A percentile compares a stretch with the other conserved stretches of the same genome.
Evolutionary conservation across 2,329 filamentous ascomycete species (phyloP).

Genomic region (Trichophyton schoenleinii): DNA sequence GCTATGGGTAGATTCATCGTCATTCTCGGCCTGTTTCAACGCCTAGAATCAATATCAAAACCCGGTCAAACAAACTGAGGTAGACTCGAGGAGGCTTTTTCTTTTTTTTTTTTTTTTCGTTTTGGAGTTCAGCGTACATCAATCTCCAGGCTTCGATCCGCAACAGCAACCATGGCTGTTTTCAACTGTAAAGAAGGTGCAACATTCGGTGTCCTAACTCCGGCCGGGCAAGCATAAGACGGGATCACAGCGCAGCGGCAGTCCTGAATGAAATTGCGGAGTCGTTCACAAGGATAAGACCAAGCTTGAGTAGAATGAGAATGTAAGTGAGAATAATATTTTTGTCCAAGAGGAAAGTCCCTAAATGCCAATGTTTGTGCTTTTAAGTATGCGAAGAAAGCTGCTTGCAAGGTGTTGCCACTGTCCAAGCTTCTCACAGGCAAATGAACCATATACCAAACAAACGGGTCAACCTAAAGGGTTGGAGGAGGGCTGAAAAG

Average conservation of each 20-base stretch:
- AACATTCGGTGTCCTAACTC: not conserved
- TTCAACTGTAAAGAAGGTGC: not conserved
- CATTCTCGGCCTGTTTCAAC: not conserved
- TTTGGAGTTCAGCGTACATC: not conserved
- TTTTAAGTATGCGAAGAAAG: not conserved
- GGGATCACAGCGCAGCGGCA: no score
- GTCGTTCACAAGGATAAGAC: not conserved
- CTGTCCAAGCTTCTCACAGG: not conserved
- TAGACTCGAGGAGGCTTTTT: not conserved
- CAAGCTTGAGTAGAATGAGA: not conserved
- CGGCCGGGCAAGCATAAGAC: not conserved
- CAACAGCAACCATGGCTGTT: not conserved
- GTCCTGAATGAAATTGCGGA: not conserved
- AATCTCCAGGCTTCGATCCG: not conserved
- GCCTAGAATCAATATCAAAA: not conserved
- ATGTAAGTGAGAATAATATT: not conserved
- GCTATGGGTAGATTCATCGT: not conserved
- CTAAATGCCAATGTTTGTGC: not conserved
- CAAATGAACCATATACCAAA: not conserved
- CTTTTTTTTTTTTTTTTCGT: no score
- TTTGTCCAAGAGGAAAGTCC: not conserved
- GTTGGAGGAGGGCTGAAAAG: not conserved
- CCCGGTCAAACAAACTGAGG: not conserved
- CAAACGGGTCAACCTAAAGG: not conserved
- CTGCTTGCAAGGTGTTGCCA: not conserved